Conservation (phyloP, 805 yeast species). For the Phaffomyces thermotolerans region DNA sequence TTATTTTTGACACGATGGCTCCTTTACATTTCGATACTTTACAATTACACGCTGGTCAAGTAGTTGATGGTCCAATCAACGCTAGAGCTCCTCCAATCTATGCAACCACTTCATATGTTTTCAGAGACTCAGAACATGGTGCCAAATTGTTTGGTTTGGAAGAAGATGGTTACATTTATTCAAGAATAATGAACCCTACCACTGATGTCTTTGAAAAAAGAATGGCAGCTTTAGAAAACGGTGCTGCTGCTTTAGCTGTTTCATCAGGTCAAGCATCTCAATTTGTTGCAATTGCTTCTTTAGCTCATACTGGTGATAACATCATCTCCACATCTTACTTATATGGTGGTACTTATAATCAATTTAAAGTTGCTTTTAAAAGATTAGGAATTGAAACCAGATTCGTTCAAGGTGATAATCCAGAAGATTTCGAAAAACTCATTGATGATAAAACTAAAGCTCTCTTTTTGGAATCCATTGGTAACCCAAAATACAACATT, state of each 20-base stretch:
- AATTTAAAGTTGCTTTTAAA: constrained; percentile 87
- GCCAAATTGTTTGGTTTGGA: constrained; percentile 83
- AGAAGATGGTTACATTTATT: constrained; percentile 80
- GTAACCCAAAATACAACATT: constrained; percentile 87
- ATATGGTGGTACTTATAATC: constrained; percentile 96
- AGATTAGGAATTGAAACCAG: constrained; percentile 80
- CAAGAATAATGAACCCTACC: constrained; percentile 91
- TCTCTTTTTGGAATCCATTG: constrained; percentile 81
- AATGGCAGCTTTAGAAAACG: constrained; percentile 85
- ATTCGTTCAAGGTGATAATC: constrained; percentile 75
- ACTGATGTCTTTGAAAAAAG: constrained; percentile 86
- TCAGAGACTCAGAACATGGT: constrained; percentile 84
- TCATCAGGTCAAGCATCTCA: constrained; percentile 98
- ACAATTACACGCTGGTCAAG: constrained; percentile 94
- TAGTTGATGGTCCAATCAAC: constrained; percentile 48
- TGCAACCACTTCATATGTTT: constrained; percentile 85
- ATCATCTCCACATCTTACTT: constrained; percentile 78
- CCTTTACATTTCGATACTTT: constrained; percentile 77
- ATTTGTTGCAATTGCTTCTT: constrained; percentile 70
- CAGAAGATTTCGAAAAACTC: constrained; percentile 61
- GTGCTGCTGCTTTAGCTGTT: constrained; percentile 83
- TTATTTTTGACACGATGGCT: constrained; percentile 4
- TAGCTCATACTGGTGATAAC: constrained; percentile 87
- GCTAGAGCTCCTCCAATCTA: constrained; percentile 89
- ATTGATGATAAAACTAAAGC: constrained; percentile 87